A percentile compares a stretch with the other conserved stretches of the same genome.
phyloP scores from a whole-genome alignment of 805 yeast species.

The Yarrowia divulgata region DNA sequence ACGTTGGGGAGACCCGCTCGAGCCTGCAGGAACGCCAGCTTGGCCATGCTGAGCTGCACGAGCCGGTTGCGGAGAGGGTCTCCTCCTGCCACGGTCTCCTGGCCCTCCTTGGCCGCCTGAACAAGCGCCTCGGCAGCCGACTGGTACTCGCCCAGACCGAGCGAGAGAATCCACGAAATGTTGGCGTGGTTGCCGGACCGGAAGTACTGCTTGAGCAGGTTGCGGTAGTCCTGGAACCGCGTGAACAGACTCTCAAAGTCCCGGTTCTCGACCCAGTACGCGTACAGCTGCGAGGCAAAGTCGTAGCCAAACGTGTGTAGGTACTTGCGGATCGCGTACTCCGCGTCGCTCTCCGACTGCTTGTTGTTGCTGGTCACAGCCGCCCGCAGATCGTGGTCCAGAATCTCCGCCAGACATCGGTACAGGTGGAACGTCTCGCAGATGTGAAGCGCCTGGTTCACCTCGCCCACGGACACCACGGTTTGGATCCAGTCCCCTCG shows the following conservation, averaged over 20 bases:
- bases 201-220: conserved; percentile 62
- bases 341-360: conserved; percentile 20
- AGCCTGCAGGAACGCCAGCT: conserved; percentile 52
- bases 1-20: not conserved
- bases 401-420: conserved; percentile 64
- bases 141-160: conserved; percentile 59
- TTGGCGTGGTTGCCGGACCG: conserved; percentile 48
- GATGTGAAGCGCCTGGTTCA: conserved; percentile 63
- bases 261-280: conserved; percentile 61
- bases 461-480: conserved; percentile 59
- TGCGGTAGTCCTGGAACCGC: conserved; percentile 62
- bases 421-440: conserved; percentile 74
- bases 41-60: conserved; percentile 73
- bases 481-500: conserved; percentile 63
- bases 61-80: conserved; percentile 52
- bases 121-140: conserved; percentile 60
- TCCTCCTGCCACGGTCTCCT: conserved; percentile 43
- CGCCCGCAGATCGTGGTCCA: conserved; percentile 55
- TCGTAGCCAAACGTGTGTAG: conserved; percentile 68
- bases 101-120: conserved; percentile 55
- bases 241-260: conserved; percentile 62
- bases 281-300: conserved; percentile 72
- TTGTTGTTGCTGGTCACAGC: conserved; percentile 28
- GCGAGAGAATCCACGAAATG: conserved; percentile 76
- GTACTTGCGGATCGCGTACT: conserved; percentile 51